Base-by-base conservation (phyloP, 1,139 yeast species). In the Suhomyces chickasaworum region DNA sequence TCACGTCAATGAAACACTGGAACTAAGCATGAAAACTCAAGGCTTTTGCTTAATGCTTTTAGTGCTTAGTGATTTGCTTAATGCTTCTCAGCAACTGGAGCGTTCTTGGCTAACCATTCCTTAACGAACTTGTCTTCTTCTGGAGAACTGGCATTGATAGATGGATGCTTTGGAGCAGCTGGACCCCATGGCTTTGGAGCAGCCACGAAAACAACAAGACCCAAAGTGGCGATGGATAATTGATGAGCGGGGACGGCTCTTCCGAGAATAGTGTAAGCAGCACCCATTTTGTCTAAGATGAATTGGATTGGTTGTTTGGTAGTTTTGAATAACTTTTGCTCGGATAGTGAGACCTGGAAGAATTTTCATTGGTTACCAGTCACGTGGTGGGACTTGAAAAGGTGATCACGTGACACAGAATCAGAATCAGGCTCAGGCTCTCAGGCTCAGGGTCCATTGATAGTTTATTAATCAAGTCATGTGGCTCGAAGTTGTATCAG, bases 111-210 rank as follows among this genome's bases (percentile, higher is more conserved):
- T 55, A 72, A 71, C 63, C 65, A 72, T 48, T 70, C 75, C 59
- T 68, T 64, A 50, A 72, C 69, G 38, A 86, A 91, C 69, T 85
- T 84, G 69, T 88, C 96, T 75, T 91, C 98, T 60, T 89, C 97
- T 58, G 90, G 82, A 49, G 90, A 80, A 49, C 83, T 69, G 53
- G 97, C 96, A 56, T 81, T 80, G 68, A 89, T 80, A 47, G 85
- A 75, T 52, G 93, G 89, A 58, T 75, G 75, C 51, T 75, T 71
- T 53, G 85, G 80, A 53, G 81, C 77, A 42, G 62, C 61, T 34
- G 59, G 53, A 31, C 78, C 76, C 81, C 89, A 85, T 61, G 93
- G 93, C 69, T 86, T 85, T 65, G 93, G 93, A 38, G 73, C 62
- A 53, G 75, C 81, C 47, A 80, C 60, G 42, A 83, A 66, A 36